phyloP scores from a whole-genome alignment of 164 flowering plant species.

The Platanus orientalis region DNA sequence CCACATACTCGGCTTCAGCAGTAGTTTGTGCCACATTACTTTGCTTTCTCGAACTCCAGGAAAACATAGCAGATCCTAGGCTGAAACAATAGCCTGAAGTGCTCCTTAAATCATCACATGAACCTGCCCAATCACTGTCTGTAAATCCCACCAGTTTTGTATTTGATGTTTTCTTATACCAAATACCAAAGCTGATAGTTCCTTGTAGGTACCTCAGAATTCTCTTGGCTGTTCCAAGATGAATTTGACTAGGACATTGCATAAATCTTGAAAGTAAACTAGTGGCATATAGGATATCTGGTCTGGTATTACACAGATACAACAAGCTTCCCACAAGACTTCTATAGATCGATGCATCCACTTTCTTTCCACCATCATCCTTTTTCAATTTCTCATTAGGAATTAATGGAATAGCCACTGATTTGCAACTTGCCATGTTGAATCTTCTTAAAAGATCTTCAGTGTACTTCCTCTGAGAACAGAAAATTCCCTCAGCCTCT shows the following conservation, averaged over 20 bases:
- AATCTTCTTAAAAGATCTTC: too few species aligned
- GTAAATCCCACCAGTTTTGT: conserved; percentile 5
- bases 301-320: not conserved
- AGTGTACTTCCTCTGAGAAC: too few species aligned
- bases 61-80: not conserved
- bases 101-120: conserved; percentile 9
- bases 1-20: conserved; percentile 15
- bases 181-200: not conserved
- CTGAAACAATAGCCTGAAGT: conserved; percentile 7
- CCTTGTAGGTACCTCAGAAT: not conserved
- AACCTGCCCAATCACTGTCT: conserved; percentile 19
- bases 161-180: not conserved
- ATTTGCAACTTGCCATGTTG: too few species aligned
- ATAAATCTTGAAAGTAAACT: too few species aligned
- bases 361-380: too few species aligned
- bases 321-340: too few species aligned
- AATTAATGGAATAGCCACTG: too few species aligned
- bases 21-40: conserved; percentile 4
- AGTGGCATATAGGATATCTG: too few species aligned
- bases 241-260: not conserved
- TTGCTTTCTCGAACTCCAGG: conserved; percentile 11
- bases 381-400: too few species aligned
- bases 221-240: conserved; percentile 1
- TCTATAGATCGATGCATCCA: too few species aligned
- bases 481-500: too few species aligned